phyloP scores from a whole-genome alignment of 768 basidiomycete species.

The Tephrocybe sp. region DNA sequence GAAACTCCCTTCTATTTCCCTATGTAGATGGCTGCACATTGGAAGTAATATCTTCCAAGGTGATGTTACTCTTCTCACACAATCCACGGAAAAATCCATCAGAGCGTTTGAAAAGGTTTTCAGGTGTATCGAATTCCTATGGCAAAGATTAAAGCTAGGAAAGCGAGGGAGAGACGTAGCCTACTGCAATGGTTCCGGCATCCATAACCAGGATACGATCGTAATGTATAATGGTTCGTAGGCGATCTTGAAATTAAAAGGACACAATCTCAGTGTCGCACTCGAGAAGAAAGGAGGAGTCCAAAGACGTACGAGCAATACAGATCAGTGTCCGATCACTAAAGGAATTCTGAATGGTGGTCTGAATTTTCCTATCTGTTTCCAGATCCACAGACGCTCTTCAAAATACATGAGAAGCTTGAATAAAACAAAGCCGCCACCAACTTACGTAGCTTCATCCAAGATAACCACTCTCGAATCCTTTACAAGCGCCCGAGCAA shows the following conservation, averaged over 20 bases:
- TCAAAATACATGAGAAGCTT: conserved; percentile 2
- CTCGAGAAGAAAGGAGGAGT: conserved; percentile 13
- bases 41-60: conserved; percentile 38
- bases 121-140: conserved; percentile 59
- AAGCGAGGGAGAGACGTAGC: conserved; percentile 9
- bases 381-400: conserved; percentile 72
- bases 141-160: neutral
- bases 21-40: too few relatives aligned
- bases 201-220: conserved; percentile 72
- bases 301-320: conserved; percentile 64
- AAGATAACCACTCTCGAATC: conserved; percentile 73
- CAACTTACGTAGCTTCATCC: conserved; percentile 66
- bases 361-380: conserved; percentile 80
- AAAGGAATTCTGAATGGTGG: conserved; percentile 75
- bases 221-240: conserved; percentile 75
- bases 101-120: conserved; percentile 41
- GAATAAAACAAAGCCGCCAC: neutral
- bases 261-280: neutral
- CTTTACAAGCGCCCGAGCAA: conserved; percentile 80
- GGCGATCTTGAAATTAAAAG: conserved; percentile 46
- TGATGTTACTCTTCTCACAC: conserved; percentile 54
- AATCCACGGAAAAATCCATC: conserved; percentile 60
- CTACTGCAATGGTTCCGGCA: conserved; percentile 52
- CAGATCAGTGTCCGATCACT: conserved; percentile 69
- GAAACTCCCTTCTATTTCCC: too few relatives aligned